phyloP scores from a whole-genome alignment of 2,329 filamentous ascomycete genomes.

The Paramyrothecium sp. region DNA sequence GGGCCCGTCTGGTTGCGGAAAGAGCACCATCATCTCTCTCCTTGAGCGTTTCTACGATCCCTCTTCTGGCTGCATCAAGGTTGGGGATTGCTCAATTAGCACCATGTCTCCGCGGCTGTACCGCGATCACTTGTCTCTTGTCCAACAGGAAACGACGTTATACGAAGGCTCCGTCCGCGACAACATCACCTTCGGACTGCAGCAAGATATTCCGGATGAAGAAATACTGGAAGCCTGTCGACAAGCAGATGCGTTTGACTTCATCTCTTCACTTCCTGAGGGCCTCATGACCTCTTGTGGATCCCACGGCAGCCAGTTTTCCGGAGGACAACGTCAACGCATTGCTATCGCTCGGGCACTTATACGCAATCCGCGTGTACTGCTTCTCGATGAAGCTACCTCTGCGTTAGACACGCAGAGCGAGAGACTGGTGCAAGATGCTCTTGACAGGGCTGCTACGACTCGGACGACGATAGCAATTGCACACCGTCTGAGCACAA shows the following conservation, averaged over 20 bases:
- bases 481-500: slow-evolving; percentile 7
- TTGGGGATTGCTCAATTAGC: too few relatives aligned
- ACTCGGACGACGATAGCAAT: slow-evolving; percentile 7
- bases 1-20: too few relatives aligned
- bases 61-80: too few relatives aligned
- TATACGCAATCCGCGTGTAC: slow-evolving; percentile 57
- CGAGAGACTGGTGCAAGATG: slow-evolving; percentile 37
- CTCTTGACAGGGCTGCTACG: slow-evolving; percentile 5
- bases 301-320: slow-evolving; percentile 62
- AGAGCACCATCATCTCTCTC: too few relatives aligned
- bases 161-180: too few relatives aligned
- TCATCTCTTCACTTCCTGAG: slow-evolving; percentile 27
- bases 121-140: too few relatives aligned
- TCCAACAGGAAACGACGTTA: too few relatives aligned
- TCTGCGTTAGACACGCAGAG: slow-evolving; percentile 56
- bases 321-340: slow-evolving; percentile 65
- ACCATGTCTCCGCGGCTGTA: too few relatives aligned
- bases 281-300: slow-evolving; percentile 60
- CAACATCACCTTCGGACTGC: slow-evolving; percentile 48
- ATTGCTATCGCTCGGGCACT: slow-evolving; percentile 67
- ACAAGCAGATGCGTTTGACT: slow-evolving; percentile 46
- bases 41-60: too few relatives aligned
- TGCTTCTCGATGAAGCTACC: slow-evolving; percentile 69
- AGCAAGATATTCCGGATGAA: slow-evolving; percentile 13
- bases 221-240: slow-evolving; percentile 39